Evolutionary conservation across 2,329 filamentous ascomycete species (phyloP).

Genomic region (Botrytis fragariae): DNA sequence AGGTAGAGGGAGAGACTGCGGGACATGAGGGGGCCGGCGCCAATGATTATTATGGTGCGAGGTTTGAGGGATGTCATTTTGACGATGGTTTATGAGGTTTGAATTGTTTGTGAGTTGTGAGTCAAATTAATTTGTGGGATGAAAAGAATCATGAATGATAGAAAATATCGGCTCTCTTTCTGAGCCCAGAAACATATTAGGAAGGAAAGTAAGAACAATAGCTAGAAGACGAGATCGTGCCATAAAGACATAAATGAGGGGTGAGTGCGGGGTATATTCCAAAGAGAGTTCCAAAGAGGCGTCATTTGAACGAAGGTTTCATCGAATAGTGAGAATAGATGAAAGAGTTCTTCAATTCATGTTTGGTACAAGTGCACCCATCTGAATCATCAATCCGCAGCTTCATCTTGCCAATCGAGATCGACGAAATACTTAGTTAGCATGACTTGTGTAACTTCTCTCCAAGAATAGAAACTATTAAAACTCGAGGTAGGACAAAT

Average conservation of each 20-base stretch:
- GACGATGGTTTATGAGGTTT: neutral
- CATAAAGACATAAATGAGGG: neutral
- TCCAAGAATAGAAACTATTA: neutral
- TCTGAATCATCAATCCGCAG: neutral
- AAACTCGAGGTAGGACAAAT: neutral
- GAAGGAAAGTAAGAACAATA: neutral
- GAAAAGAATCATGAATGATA: neutral
- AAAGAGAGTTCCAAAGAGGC: neutral
- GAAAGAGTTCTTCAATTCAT: neutral
- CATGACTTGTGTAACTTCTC: neutral
- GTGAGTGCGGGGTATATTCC: neutral
- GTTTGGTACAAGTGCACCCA: neutral
- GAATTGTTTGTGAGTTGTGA: neutral
- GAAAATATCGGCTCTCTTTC: neutral
- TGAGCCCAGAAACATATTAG: neutral
- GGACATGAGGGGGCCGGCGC: conserved; percentile 18
- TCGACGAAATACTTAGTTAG: too few relatives aligned
- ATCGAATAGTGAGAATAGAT: neutral
- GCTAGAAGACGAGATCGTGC: neutral
- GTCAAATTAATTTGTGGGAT: neutral
- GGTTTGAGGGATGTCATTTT: conserved; percentile 12
- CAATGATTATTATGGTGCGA: conserved; percentile 11
- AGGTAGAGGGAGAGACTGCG: conserved; percentile 18
- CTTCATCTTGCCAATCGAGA: neutral
- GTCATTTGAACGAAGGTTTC: neutral